phyloP scores from a whole-genome alignment of 495 filamentous ascomycete genomes.

The Xylaria venustula region DNA sequence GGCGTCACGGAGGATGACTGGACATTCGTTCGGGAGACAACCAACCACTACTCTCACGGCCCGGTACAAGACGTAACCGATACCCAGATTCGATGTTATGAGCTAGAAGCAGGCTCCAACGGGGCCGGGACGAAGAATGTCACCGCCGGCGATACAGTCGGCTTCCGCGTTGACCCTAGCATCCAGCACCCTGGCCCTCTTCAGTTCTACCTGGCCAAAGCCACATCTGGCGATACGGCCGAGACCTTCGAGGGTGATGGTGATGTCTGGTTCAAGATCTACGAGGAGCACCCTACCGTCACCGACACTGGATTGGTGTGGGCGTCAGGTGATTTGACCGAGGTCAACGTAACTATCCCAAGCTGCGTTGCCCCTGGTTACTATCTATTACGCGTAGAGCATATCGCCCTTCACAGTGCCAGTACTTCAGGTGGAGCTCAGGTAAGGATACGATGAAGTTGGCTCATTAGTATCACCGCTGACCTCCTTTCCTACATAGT shows the following conservation, averaged over 20 bases:
- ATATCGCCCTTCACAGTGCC: conserved; percentile 52
- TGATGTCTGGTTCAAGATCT: conserved; percentile 56
- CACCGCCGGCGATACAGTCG: conserved; percentile 41
- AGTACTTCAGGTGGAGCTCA: conserved; percentile 43
- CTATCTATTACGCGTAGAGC: conserved; percentile 58
- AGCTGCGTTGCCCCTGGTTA: conserved; percentile 48
- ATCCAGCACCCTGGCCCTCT: conserved; percentile 48
- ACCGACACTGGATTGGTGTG: conserved; percentile 36
- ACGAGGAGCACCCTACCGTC: conserved; percentile 44
- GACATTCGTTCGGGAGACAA: conserved; percentile 38
- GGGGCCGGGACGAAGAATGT: conserved; percentile 31
- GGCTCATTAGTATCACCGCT: not conserved
- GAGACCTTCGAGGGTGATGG: conserved; percentile 46
- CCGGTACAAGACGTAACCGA: conserved; percentile 43
- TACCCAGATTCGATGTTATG: conserved; percentile 50
- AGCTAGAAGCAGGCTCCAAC: conserved; percentile 28
- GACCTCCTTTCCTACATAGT: conserved; percentile 24
- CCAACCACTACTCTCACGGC: conserved; percentile 42
- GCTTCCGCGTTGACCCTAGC: conserved; percentile 39
- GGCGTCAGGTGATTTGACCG: conserved; percentile 23
- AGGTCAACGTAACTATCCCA: conserved; percentile 45
- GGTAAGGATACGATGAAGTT: conserved; percentile 32
- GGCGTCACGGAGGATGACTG: conserved; percentile 30
- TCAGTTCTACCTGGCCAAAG: conserved; percentile 48
- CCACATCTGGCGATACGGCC: conserved; percentile 37